These are phyloP conservation scores for Meripilus lineatus DNA, from an alignment of 1,284 basidiomycete species.

Conservation along the genomic window DNA sequence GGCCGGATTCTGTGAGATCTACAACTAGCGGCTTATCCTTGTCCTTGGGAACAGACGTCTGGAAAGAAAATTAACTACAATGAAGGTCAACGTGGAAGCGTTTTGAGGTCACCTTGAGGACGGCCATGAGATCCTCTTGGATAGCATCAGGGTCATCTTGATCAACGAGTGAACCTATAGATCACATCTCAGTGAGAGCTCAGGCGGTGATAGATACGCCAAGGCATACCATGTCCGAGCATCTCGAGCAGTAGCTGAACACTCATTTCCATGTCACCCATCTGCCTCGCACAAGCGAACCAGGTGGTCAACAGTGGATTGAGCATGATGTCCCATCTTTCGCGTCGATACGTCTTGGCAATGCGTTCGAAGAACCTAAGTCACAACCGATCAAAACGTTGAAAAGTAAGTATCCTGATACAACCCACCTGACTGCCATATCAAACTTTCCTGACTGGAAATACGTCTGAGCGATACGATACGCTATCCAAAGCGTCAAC, in stretches of 20 bases:
- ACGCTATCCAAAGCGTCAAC: slow-evolving; percentile 81
- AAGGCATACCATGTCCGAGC: slow-evolving; percentile 58
- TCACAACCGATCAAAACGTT: too few relatives aligned
- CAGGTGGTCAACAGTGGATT: slow-evolving; percentile 68
- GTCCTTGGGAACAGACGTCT: slow-evolving; percentile 66
- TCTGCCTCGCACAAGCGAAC: slow-evolving; percentile 74
- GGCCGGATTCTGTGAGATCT: slow-evolving; percentile 55
- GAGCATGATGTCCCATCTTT: slow-evolving; percentile 73
- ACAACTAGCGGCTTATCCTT: slow-evolving; percentile 52
- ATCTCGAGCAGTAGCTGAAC: slow-evolving; percentile 76
- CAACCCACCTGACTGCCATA: slow-evolving; percentile 80
- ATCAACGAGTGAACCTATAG: slow-evolving; percentile 24
- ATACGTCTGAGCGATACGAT: slow-evolving; percentile 82
- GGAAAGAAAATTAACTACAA: slow-evolving; percentile 8
- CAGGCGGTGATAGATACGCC: not conserved
- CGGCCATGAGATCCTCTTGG: slow-evolving; percentile 62
- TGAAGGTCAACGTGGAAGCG: not conserved
- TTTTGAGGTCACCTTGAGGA: slow-evolving; percentile 53
- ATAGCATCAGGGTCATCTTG: slow-evolving; percentile 42
- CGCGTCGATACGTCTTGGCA: slow-evolving; percentile 76
- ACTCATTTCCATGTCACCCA: slow-evolving; percentile 72
- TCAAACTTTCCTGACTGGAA: slow-evolving; percentile 73
- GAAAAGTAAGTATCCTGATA: not conserved
- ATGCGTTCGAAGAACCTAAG: slow-evolving; percentile 88
- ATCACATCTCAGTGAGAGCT: not conserved